Percentiles rank a stretch among this genome's conserved stretches.
Evolutionary conservation across 2,329 filamentous ascomycete species (phyloP).

Genomic region (Colletotrichum sp.): DNA sequence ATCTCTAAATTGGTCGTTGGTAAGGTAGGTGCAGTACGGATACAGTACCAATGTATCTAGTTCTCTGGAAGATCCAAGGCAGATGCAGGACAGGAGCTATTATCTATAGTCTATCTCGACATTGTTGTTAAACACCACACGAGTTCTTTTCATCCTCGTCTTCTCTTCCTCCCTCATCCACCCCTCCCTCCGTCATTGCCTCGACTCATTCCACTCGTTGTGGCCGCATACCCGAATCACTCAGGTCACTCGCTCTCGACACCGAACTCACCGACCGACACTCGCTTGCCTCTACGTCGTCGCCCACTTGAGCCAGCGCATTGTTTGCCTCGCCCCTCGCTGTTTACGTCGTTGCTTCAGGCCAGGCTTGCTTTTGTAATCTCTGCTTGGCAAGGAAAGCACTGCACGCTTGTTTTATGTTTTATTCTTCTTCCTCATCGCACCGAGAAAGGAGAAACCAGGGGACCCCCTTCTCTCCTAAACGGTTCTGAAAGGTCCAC

Average conservation of each 20-base stretch:
- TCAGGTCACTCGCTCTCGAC: not conserved
- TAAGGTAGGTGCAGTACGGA: not conserved
- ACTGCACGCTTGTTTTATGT: not conserved
- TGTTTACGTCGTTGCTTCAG: not conserved
- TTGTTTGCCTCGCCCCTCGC: not conserved
- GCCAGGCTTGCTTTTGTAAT: not conserved
- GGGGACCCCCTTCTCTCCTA: constrained; percentile 16
- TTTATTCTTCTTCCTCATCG: not conserved
- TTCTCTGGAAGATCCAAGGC: constrained; percentile 4
- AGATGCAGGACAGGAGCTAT: not conserved
- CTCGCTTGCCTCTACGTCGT: not conserved
- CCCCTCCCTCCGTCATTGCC: not conserved
- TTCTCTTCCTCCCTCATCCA: not conserved
- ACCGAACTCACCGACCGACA: not conserved
- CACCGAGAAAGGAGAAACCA: constrained; percentile 15
- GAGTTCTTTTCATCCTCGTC: not conserved
- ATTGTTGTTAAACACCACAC: not conserved
- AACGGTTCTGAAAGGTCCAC: constrained; percentile 9
- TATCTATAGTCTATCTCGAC: not conserved
- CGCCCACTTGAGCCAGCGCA: not conserved
- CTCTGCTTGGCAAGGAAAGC: constrained; percentile 12
- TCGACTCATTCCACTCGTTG: not conserved
- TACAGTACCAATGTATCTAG: not conserved
- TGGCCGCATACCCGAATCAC: not conserved
- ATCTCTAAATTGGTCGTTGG: not conserved